phyloP scores from a whole-genome alignment of 352 stramenopile species.

The Pythium guiyangense region DNA sequence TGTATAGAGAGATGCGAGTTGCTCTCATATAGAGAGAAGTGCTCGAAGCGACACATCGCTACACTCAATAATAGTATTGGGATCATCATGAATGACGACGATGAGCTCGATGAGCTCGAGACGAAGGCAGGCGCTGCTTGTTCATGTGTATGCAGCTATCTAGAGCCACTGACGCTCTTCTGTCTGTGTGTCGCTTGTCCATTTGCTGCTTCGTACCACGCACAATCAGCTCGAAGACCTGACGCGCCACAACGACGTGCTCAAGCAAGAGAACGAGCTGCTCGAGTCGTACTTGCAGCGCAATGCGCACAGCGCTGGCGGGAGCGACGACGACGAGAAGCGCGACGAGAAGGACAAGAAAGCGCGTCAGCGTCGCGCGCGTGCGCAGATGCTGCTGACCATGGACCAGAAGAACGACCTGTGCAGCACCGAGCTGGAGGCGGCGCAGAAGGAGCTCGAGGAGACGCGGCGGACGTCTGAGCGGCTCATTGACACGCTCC shows the following conservation, averaged over 20 bases:
- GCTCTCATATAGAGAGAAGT: no score
- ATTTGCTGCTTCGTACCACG: neutral
- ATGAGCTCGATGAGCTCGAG: constrained; percentile 72
- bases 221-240: constrained; percentile 77
- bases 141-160: no score
- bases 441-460: no score
- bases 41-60: no score
- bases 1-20: no score
- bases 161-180: no score
- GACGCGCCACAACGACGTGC: constrained; percentile 80
- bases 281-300: constrained; percentile 83
- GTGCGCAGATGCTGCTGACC: constrained; percentile 68
- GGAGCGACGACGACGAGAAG: constrained; percentile 68
- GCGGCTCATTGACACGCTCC: no score
- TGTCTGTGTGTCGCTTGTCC: neutral
- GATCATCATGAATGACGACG: constrained; percentile 46
- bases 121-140: constrained; percentile 44
- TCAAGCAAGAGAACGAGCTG: constrained; percentile 92
- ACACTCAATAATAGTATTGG: no score
- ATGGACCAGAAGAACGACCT: constrained; percentile 94
- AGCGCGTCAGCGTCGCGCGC: constrained; percentile 46
- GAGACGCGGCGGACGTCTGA: no score
- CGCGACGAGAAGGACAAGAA: constrained; percentile 62
- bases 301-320: constrained; percentile 35
- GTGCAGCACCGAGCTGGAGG: no score